Conservation (phyloP, 768 basidiomycete species). For the Lactifluus volemus region DNA sequence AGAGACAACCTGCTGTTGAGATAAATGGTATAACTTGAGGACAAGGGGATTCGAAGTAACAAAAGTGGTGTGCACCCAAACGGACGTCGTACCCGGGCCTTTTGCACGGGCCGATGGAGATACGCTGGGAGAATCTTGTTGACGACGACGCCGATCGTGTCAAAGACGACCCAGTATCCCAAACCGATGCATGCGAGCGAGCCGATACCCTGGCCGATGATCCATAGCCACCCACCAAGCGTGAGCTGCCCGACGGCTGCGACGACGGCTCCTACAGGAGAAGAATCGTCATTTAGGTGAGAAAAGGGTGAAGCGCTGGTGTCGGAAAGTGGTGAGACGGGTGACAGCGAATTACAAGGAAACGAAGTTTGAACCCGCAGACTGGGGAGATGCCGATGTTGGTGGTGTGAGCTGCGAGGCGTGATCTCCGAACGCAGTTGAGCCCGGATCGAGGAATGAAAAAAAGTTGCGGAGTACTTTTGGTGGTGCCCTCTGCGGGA, state of each 20-base stretch:
- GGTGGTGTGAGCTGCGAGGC: conserved; percentile 53
- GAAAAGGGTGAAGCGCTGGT: conserved; percentile 3
- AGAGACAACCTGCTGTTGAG: conserved; percentile 68
- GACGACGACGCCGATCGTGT: conserved; percentile 71
- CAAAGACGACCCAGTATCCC: conserved; percentile 96
- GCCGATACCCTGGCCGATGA: conserved; percentile 82
- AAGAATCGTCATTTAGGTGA: conserved; percentile 5
- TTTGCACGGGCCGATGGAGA: conserved; percentile 29
- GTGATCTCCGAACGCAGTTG: conserved; percentile 28
- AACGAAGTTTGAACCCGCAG: conserved; percentile 5
- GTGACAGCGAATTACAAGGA: background rate
- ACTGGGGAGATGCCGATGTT: conserved; percentile 43
- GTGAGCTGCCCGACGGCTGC: conserved; percentile 40
- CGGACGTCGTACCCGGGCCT: conserved; percentile 31
- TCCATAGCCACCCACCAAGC: conserved; percentile 76
- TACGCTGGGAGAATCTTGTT: conserved; percentile 38
- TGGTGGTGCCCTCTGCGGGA: conserved; percentile 75
- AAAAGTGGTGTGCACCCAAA: conserved; percentile 47
- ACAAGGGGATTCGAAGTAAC: background rate
- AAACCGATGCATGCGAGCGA: conserved; percentile 83
- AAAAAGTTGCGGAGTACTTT: conserved; percentile 97
- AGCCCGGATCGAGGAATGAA: conserved; percentile 83
- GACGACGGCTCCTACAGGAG: conserved; percentile 19
- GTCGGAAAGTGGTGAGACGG: conserved; percentile 1
- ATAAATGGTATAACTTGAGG: background rate